phyloP scores from a whole-genome alignment of 2,329 filamentous ascomycete species.

The Paraconiothyrium sp. region DNA sequence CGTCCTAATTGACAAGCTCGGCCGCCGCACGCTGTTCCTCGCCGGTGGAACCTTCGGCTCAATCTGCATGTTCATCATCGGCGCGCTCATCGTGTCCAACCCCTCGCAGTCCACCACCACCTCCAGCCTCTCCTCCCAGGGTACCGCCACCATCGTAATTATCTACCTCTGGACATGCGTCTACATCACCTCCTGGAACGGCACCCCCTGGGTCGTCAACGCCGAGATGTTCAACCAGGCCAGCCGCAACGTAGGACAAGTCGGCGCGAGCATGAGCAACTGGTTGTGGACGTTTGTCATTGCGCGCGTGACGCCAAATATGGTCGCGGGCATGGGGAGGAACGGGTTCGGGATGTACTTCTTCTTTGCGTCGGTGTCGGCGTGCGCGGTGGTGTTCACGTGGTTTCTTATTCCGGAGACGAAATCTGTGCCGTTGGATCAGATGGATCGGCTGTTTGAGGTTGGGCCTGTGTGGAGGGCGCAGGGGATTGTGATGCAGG shows the following conservation, averaged over 20 bases:
- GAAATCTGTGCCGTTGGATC: slow-evolving; percentile 58
- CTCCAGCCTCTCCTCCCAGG: slow-evolving; percentile 54
- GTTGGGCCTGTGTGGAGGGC: slow-evolving; percentile 54
- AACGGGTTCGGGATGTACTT: slow-evolving; percentile 54
- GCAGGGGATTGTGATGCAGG: slow-evolving; percentile 27
- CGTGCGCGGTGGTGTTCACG: slow-evolving; percentile 42
- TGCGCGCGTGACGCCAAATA: slow-evolving; percentile 73
- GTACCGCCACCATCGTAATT: slow-evolving; percentile 72
- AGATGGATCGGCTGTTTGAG: slow-evolving; percentile 59
- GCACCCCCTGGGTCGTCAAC: slow-evolving; percentile 79
- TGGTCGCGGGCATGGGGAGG: slow-evolving; percentile 59
- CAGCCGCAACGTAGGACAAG: slow-evolving; percentile 67
- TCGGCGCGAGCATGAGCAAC: slow-evolving; percentile 74
- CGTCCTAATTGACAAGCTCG: slow-evolving; percentile 72
- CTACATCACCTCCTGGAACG: slow-evolving; percentile 77
- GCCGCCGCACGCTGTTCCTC: slow-evolving; percentile 71
- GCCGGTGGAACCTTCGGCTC: slow-evolving; percentile 69
- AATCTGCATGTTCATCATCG: slow-evolving; percentile 71
- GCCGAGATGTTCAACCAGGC: slow-evolving; percentile 78
- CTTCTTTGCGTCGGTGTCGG: slow-evolving; percentile 58
- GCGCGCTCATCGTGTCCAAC: slow-evolving; percentile 62
- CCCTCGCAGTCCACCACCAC: slow-evolving; percentile 26
- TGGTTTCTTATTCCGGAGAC: slow-evolving; percentile 56
- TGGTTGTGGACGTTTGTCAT: slow-evolving; percentile 79
- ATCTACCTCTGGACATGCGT: slow-evolving; percentile 79